Conservation (phyloP, 2,329 filamentous ascomycete species). For the Shiraia sp. region DNA sequence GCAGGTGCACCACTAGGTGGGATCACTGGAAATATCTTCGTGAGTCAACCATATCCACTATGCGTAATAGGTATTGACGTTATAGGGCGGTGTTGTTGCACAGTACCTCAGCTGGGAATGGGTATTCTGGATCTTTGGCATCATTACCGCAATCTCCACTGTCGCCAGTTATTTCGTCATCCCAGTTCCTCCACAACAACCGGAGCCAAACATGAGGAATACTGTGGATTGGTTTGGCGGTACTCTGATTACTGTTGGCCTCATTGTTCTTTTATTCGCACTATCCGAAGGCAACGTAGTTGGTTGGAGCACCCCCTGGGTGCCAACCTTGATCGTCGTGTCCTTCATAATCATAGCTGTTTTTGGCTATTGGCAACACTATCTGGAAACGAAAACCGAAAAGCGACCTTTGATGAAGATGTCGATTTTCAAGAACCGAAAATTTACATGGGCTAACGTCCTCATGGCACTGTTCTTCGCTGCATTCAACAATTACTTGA, state of each 20-base stretch:
- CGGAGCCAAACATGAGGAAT: conserved; percentile 42
- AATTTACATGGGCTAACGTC: conserved; percentile 65
- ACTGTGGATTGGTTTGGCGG: conserved; percentile 70
- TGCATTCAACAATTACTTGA: conserved; percentile 68
- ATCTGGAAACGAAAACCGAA: conserved; percentile 58
- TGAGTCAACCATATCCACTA: conserved; percentile 6
- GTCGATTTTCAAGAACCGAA: conserved; percentile 63
- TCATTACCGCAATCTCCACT: conserved; percentile 62
- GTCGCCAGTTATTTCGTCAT: conserved; percentile 63
- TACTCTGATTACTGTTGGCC: conserved; percentile 62
- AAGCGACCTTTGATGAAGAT: conserved; percentile 67
- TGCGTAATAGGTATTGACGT: conserved; percentile 4
- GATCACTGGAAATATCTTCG: conserved; percentile 66
- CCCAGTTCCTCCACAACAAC: conserved; percentile 52
- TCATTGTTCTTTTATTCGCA: conserved; percentile 67
- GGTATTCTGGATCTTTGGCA: conserved; percentile 60
- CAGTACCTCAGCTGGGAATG: conserved; percentile 53
- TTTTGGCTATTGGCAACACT: conserved; percentile 66
- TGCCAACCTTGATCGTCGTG: conserved; percentile 62
- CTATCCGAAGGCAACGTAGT: conserved; percentile 71
- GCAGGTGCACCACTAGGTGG: conserved; percentile 68
- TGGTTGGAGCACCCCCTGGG: conserved; percentile 68
- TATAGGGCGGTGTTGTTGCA: conserved; percentile 61
- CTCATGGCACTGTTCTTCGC: conserved; percentile 70
- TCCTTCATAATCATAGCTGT: conserved; percentile 59